Base-by-base conservation (phyloP, 1,139 yeast genomes). In the Yamadazyma friedrichii region DNA sequence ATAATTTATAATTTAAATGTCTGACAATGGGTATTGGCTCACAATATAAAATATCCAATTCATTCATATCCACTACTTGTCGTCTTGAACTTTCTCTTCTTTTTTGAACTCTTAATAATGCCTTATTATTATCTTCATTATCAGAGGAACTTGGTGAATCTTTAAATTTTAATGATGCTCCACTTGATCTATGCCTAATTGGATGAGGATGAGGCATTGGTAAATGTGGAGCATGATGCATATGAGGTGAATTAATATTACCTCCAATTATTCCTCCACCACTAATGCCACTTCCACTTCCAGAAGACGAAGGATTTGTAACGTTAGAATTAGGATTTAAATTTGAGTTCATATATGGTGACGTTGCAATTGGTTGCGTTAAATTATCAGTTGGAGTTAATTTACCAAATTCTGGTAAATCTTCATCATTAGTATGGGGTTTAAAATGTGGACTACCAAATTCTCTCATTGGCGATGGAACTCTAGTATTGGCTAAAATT, bases 1-100 rank as follows among this genome's bases (percentile, higher is more conserved):
- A 65, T 51, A 84, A 71, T 44, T 76, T 78, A 37, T 81, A 77
- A 33, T 84, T 75, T 10, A 87, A 75, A 56, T 80, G 88, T 36
- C 95, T 65, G 47, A 87, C 84, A 39, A 84, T 84, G 0, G 96
- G 93, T 46, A 87, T 87, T 3, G 94, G 89, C 54, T 89, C 96
- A 63, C 96, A 89, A 26, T 88, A 73, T 38, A 91, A 65, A 3
- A 88, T 82, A 58, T 88, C 94, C 45, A 86, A 40, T 46, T 71
- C 70, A 40, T 47, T 42, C 33, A 47, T 40, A 36, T 49, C 41
- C 10, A 56, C 50, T 5, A 62, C 56, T 17, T 62, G 60, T 53
- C 69, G 58, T 48, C 73, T 56, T 6, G 76, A 61, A 43, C 78
- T 69, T 52, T 76, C 82, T 40, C 88, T 65, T 50, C 88, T 68